Evolutionary conservation across 345 rosid species (phyloP).

Genomic region (Hypericum androsaemum): DNA sequence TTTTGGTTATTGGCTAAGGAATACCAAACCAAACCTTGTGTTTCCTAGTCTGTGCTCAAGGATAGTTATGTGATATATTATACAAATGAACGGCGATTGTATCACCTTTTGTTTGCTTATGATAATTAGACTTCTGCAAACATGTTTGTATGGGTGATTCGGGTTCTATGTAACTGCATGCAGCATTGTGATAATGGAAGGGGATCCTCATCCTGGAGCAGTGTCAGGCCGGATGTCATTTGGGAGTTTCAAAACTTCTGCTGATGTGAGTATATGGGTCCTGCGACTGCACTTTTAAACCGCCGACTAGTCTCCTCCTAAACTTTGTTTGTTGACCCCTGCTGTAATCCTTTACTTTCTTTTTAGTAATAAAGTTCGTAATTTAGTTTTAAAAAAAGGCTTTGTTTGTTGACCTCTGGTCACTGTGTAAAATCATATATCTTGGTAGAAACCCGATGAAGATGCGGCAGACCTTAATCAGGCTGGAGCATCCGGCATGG

Average conservation of each 20-base stretch:
- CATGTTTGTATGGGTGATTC: background rate
- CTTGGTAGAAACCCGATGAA: slow-evolving; percentile 69
- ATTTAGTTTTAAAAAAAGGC: too few relatives aligned
- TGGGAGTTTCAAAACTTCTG: slow-evolving; percentile 79
- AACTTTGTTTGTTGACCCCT: slow-evolving; percentile 12
- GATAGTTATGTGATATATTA: too few relatives aligned
- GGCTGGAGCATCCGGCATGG: slow-evolving; percentile 25
- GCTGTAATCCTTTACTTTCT: too few relatives aligned
- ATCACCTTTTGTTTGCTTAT: too few relatives aligned
- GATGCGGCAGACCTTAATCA: slow-evolving; percentile 26
- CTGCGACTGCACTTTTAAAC: slow-evolving; percentile 12
- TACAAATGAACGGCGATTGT: too few relatives aligned
- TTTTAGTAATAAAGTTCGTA: too few relatives aligned
- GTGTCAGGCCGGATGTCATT: slow-evolving; percentile 87
- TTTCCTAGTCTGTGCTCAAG: too few relatives aligned
- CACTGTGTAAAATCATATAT: slow-evolving; percentile 21
- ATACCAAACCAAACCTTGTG: too few relatives aligned
- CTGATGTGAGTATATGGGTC: slow-evolving; percentile 60
- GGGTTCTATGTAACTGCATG: background rate
- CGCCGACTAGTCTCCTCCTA: slow-evolving; percentile 10
- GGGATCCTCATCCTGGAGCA: slow-evolving; percentile 87
- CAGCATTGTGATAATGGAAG: slow-evolving; percentile 79
- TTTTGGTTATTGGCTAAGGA: too few relatives aligned
- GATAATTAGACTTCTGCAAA: too few relatives aligned
- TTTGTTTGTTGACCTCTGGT: slow-evolving; percentile 12